phyloP scores from a whole-genome alignment of 805 yeast genomes.

The Pichia rugopelliculosa region DNA sequence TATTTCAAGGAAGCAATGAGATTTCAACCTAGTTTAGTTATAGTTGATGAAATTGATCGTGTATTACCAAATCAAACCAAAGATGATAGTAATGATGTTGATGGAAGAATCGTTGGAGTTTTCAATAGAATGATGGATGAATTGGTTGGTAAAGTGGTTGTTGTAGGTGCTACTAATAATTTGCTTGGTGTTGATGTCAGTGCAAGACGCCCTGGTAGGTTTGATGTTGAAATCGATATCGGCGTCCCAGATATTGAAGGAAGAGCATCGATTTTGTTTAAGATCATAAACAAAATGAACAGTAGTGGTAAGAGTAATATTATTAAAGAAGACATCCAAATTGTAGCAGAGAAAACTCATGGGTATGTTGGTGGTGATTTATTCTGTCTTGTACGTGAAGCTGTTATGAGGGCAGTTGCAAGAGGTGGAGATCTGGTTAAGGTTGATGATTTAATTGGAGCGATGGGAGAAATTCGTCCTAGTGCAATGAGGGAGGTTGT shows the following conservation, averaged over 20 bases:
- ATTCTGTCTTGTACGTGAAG: conserved; percentile 78
- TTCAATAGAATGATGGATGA: conserved; percentile 77
- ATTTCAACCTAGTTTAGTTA: conserved; percentile 81
- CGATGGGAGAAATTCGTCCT: conserved; percentile 78
- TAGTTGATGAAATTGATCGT: conserved; percentile 92
- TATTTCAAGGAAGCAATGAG: conserved; percentile 77
- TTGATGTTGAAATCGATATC: conserved; percentile 85
- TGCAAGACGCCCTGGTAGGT: conserved; percentile 83
- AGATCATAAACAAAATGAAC: conserved; percentile 53
- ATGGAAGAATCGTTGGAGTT: conserved; percentile 85
- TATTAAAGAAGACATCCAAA: conserved; percentile 45
- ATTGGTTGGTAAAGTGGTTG: conserved; percentile 52
- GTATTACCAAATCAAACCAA: conserved; percentile 65
- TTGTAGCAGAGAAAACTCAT: conserved; percentile 72
- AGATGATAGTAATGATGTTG: conserved; percentile 88
- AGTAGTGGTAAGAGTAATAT: conserved; percentile 42
- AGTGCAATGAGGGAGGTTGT: conserved; percentile 96
- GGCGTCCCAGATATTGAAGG: conserved; percentile 89
- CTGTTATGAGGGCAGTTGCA: conserved; percentile 76
- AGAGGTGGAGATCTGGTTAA: conserved; percentile 48
- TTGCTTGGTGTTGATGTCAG: conserved; percentile 90
- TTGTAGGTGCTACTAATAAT: conserved; percentile 89
- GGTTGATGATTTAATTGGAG: conserved; percentile 54
- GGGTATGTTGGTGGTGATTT: conserved; percentile 98
- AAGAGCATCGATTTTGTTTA: conserved; percentile 45